Conservation (phyloP, 352 stramenopile species). For the Phytophthora pseudosyringae region DNA sequence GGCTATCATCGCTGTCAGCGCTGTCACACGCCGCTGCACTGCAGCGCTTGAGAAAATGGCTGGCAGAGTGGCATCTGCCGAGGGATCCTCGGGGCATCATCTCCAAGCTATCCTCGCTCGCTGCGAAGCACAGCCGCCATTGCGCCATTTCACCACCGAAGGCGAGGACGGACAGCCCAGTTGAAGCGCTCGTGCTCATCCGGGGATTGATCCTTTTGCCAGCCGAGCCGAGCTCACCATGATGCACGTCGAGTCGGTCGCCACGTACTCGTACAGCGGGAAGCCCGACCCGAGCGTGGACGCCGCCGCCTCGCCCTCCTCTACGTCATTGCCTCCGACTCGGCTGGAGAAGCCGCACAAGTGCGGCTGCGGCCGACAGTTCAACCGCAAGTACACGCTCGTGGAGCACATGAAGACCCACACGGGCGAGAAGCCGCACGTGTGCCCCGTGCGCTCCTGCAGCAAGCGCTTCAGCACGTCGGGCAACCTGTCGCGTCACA, state of each 20-base stretch:
- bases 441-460: slow-evolving; percentile 45
- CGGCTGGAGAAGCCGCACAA: slow-evolving; percentile 22
- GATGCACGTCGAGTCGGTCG: slow-evolving; percentile 29
- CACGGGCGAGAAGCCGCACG: slow-evolving; percentile 57
- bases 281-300: slow-evolving; percentile 5
- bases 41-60: slow-evolving; percentile 29
- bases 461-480: slow-evolving; percentile 65
- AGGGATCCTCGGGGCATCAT: slow-evolving; percentile 23
- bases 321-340: slow-evolving; percentile 3
- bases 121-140: slow-evolving; percentile 10
- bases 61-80: slow-evolving; percentile 23
- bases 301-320: slow-evolving; percentile 11
- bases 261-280: slow-evolving; percentile 19
- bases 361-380: slow-evolving; percentile 34
- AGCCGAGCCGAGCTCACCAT: slow-evolving; percentile 21
- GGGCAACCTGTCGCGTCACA: slow-evolving; percentile 61
- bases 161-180: slow-evolving; percentile 3
- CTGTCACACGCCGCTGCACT: slow-evolving; percentile 23
- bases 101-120: slow-evolving; percentile 16
- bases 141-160: slow-evolving; percentile 23
- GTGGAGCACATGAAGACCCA: slow-evolving; percentile 65
- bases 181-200: slow-evolving; percentile 14
- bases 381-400: slow-evolving; percentile 60
- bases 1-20: slow-evolving; percentile 9
- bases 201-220: slow-evolving; percentile 22